Percentiles rank a stretch among this genome's conserved stretches.
phyloP scores from a whole-genome alignment of 1,284 basidiomycete genomes.

The Termitomyces sp. region DNA sequence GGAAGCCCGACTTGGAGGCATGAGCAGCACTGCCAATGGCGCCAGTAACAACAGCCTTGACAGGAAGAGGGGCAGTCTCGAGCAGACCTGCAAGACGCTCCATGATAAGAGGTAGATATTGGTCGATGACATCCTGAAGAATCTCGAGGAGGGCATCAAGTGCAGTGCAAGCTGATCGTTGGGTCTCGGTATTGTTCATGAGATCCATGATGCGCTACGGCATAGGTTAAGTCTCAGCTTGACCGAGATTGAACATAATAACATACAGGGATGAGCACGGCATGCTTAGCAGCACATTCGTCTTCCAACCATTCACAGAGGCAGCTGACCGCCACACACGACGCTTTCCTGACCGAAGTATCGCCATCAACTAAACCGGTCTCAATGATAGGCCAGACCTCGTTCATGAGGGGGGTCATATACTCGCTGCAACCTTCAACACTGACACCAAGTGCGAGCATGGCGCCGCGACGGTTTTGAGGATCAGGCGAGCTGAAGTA shows the following conservation, averaged over 20 bases:
- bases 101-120: constrained; percentile 95
- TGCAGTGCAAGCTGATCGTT: constrained; percentile 91
- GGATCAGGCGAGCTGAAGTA: constrained; percentile 84
- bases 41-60: constrained; percentile 96
- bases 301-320: constrained; percentile 98
- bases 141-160: constrained; percentile 97
- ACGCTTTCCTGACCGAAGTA: constrained; percentile 87
- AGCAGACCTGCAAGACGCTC: constrained; percentile 88
- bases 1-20: constrained; percentile 90
- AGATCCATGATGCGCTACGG: constrained; percentile 80
- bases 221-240: constrained; percentile 2
- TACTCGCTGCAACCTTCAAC: constrained; percentile 98
- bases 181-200: constrained; percentile 84
- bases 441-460: constrained; percentile 93
- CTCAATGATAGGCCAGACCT: constrained; percentile 96
- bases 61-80: constrained; percentile 77
- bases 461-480: constrained; percentile 82
- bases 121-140: constrained; percentile 84
- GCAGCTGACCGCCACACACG: constrained; percentile 93
- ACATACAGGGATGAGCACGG: constrained; percentile 80
- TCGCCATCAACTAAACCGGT: constrained; percentile 84
- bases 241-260: neutral
- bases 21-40: constrained; percentile 98
- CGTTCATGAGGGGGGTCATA: constrained; percentile 90
- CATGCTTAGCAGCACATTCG: constrained; percentile 84